Base-by-base conservation (phyloP, 2,329 filamentous ascomycete genomes). In the Nothophaeocryptopus gaeumannii region DNA sequence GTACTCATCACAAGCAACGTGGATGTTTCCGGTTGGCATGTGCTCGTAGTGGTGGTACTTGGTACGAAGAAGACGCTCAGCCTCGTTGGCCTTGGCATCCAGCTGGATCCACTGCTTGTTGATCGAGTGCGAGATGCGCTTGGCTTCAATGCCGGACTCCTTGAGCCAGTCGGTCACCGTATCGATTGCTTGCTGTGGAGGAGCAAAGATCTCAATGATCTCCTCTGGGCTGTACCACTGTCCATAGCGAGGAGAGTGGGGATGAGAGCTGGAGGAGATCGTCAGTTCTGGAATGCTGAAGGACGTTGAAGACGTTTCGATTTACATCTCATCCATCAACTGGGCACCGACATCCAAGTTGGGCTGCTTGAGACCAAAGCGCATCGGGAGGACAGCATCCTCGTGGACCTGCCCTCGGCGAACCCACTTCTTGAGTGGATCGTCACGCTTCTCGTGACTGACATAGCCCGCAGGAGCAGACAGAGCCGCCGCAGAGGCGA, bases 41-140 rank as follows among this genome's bases (percentile, higher is more conserved):
- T 83, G 78, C 63, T 85, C 81, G 51, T 80, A 78, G 32, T 82
- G 74, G 48, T 82, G 79, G 43, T 78, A 82, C 55, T 83, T 80
- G 45, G 71, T 65, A 55, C 67, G 64, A 13, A 75, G 60, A 3
- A 76, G 59, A 20, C 50, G 50, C 29, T 76, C 73, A 2, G 67
- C 67, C 42, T 76, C 66, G 5, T 56, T 51, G 8, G 67, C 67
- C 2, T 66, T 63, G 8, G 70, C 69, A 54, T 75, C 70, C 39
- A 76, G 72, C 54, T 73, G 69, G 36, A 76, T 56, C 73, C 72
- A 76, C 61, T 73, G 59, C 42, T 55, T 52, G 49, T 60, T 56
- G 47, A 46, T 33, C 45, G 66, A 70, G 38, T 70, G 67, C 4
- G 66, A 64, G 55, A 72, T 66, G 12, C 60, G 54, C 38, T 64